These are phyloP conservation scores for Harrya chromipes DNA, from an alignment of 768 basidiomycete genomes.

Conservation along the genomic window DNA sequence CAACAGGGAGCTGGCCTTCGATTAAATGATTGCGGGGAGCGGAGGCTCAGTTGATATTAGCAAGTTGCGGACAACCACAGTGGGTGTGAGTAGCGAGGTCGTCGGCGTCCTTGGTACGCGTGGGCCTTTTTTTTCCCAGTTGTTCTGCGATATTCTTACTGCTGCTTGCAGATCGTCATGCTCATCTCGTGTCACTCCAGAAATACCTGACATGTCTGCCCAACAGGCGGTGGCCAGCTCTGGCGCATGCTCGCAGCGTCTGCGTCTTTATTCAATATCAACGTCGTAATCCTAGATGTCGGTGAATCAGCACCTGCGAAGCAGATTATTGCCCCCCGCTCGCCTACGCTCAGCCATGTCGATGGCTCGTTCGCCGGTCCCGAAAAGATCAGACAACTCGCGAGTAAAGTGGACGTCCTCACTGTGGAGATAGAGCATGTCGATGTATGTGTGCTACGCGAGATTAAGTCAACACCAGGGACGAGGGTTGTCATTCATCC, in stretches of 20 bases:
- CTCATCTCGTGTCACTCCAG: background rate
- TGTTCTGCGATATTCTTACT: slow-evolving; percentile 5
- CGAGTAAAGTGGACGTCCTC: slow-evolving; percentile 75
- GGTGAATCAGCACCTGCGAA: slow-evolving; percentile 85
- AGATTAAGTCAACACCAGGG: slow-evolving; percentile 28
- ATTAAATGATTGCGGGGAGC: background rate
- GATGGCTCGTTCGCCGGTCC: slow-evolving; percentile 89
- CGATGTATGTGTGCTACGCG: slow-evolving; percentile 68
- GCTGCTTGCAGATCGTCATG: slow-evolving; percentile 5
- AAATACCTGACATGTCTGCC: slow-evolving; percentile 2
- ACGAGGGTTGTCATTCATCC: slow-evolving; percentile 56
- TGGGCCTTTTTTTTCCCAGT: slow-evolving; percentile 7
- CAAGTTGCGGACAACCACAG: slow-evolving; percentile 2
- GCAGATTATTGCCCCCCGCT: slow-evolving; percentile 65
- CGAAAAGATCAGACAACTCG: slow-evolving; percentile 74
- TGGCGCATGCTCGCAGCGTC: slow-evolving; percentile 95
- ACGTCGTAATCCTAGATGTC: slow-evolving; percentile 82
- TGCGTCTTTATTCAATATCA: slow-evolving; percentile 82
- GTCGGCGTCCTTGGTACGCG: slow-evolving; percentile 32
- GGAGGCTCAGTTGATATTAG: background rate
- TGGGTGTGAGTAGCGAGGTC: slow-evolving; percentile 27
- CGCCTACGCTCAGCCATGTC: slow-evolving; percentile 55
- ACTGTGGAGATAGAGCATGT: slow-evolving; percentile 99
- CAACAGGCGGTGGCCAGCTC: slow-evolving; percentile 89
- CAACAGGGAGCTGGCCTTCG: background rate